Percentiles rank a stretch among this genome's conserved stretches.
Evolutionary conservation across 2,329 filamentous ascomycete species (phyloP).

Genomic region (Calonectria fujianensis): DNA sequence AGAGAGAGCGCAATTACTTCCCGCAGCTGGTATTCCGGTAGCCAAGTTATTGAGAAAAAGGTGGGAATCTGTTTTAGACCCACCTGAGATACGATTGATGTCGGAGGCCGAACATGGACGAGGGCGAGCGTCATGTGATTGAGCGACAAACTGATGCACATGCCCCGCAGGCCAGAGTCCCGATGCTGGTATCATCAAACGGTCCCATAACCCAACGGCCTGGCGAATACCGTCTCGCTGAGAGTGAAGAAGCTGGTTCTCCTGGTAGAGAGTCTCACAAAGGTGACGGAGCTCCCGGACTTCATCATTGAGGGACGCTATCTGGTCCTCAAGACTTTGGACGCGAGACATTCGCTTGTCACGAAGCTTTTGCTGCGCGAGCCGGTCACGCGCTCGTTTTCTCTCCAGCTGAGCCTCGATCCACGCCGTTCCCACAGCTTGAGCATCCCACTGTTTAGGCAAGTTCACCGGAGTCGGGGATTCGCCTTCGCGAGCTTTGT

Average conservation of each 20-base stretch:
- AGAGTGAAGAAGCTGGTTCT: conserved; percentile 23
- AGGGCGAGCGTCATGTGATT: neutral
- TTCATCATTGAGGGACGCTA: conserved; percentile 7
- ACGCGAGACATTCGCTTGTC: conserved; percentile 12
- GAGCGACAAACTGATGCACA: neutral
- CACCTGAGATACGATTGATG: no score
- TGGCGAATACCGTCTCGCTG: conserved; percentile 19
- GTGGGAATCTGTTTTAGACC: neutral
- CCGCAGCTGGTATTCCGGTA: neutral
- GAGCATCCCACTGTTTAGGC: neutral
- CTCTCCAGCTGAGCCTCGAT: conserved; percentile 2
- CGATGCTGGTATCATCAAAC: neutral
- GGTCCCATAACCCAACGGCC: conserved; percentile 1
- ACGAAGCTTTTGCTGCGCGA: conserved; percentile 13
- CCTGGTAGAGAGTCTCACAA: conserved; percentile 18
- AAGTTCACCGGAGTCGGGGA: neutral
- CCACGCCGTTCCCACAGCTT: neutral
- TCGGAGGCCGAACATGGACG: neutral
- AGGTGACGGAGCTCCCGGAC: conserved; percentile 12
- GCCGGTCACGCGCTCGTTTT: conserved; percentile 25
- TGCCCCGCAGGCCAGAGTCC: neutral
- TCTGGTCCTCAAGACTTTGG: conserved; percentile 7
- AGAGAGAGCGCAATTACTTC: no score
- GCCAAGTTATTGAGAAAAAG: neutral
- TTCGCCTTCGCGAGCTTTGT: neutral